Percentiles rank a stretch among this genome's conserved stretches.
Conservation (phyloP, 176 grass and related monocot genomes). For the Elaeis guineensis region DNA sequence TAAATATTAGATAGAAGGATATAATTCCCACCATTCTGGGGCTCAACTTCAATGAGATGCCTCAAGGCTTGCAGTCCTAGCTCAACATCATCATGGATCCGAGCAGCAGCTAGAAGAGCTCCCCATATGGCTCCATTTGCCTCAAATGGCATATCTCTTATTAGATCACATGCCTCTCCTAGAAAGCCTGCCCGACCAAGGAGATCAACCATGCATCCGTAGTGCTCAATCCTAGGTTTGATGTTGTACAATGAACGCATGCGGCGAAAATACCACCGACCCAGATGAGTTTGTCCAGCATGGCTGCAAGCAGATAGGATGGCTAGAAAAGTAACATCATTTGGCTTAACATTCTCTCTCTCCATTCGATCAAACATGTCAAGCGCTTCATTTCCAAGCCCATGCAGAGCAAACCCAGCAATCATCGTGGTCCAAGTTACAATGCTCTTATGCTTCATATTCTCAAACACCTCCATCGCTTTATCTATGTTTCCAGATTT, state of each 20-base stretch:
- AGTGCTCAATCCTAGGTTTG: constrained; percentile 57
- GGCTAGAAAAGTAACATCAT: constrained; percentile 58
- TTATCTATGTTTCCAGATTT: constrained; percentile 52
- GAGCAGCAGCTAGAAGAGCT: constrained; percentile 72
- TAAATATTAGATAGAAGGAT: constrained; percentile 75
- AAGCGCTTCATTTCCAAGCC: constrained; percentile 49
- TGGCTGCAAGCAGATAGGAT: constrained; percentile 61
- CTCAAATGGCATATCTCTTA: constrained; percentile 64
- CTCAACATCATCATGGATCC: constrained; percentile 40
- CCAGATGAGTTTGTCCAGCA: constrained; percentile 45
- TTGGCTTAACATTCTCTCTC: constrained; percentile 44
- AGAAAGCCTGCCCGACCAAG: constrained; percentile 56
- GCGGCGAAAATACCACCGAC: constrained; percentile 45
- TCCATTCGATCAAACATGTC: constrained; percentile 66
- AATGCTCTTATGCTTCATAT: constrained; percentile 48
- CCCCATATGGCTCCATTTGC: constrained; percentile 76
- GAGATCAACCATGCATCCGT: constrained; percentile 75
- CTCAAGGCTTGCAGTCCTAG: constrained; percentile 65
- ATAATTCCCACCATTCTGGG: constrained; percentile 66
- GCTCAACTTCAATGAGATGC: constrained; percentile 64
- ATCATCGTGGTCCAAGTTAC: constrained; percentile 66
- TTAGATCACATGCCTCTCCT: constrained; percentile 41
- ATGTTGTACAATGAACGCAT: constrained; percentile 49
- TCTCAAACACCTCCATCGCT: constrained; percentile 59
- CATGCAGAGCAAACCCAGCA: constrained; percentile 60